Conservation (phyloP, 176 grass and related monocot species). For the Lolium perenne region DNA sequence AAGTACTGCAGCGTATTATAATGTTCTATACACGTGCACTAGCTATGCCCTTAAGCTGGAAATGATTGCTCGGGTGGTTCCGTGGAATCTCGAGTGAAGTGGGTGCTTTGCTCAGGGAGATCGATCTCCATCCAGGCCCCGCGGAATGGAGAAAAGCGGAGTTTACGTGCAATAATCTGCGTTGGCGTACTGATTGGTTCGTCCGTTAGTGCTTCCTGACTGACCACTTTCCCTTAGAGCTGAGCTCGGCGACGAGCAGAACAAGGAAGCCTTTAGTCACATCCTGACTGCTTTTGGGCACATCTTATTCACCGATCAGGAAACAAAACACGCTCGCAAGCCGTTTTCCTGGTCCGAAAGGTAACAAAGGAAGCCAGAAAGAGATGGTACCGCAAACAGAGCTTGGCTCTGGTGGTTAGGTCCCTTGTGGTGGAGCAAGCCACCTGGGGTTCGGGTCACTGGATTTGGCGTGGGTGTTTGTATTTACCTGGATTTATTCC, state of each 20-base stretch:
- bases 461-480: too few species aligned
- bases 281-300: too few species aligned
- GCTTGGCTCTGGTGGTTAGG: too few species aligned
- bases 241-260: too few species aligned
- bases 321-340: not conserved
- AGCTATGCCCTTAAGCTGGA: conserved; percentile 8
- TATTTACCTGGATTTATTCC: too few species aligned
- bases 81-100: conserved; percentile 49
- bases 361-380: not conserved
- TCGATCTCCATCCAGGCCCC: not conserved
- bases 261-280: not conserved
- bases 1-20: not conserved
- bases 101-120: not conserved
- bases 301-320: not conserved
- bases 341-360: not conserved
- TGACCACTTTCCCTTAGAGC: too few species aligned
- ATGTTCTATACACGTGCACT: conserved; percentile 43
- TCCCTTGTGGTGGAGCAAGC: too few species aligned
- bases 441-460: too few species aligned
- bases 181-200: not conserved
- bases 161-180: not conserved
- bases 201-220: not conserved
- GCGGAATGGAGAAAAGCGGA: not conserved
- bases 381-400: too few species aligned
- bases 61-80: conserved; percentile 32